phyloP scores from a whole-genome alignment of 2,329 filamentous ascomycete species.

The Apiospora arundinis region DNA sequence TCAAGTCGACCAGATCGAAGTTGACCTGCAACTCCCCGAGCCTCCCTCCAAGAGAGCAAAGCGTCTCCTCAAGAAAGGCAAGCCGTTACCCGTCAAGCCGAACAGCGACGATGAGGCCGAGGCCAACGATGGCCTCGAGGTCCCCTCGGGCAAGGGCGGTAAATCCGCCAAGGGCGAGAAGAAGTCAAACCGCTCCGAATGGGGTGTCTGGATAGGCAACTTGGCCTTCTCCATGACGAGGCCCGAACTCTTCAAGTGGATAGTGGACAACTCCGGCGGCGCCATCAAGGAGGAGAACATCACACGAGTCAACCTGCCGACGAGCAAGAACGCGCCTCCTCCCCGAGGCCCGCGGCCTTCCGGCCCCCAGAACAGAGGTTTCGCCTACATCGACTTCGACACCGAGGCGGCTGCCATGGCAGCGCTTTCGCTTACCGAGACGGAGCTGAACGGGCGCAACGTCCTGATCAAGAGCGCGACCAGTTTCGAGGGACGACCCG shows the following conservation, averaged over 20 bases:
- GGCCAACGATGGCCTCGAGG: constrained; percentile 39
- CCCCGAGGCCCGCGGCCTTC: constrained; percentile 33
- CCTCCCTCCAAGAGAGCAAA: constrained; percentile 94
- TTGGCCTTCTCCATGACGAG: constrained; percentile 83
- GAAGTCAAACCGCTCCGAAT: constrained; percentile 70
- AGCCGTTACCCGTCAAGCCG: constrained; percentile 57
- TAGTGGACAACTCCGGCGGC: constrained; percentile 74
- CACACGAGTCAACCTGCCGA: constrained; percentile 83
- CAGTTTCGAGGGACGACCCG: constrained; percentile 87
- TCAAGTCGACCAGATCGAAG: constrained; percentile 76
- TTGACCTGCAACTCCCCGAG: constrained; percentile 88
- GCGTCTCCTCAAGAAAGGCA: constrained; percentile 87
- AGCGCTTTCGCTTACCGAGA: constrained; percentile 88
- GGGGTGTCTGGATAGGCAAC: constrained; percentile 96
- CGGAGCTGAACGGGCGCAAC: constrained; percentile 74
- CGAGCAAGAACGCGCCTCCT: constrained; percentile 49
- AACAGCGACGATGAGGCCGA: constrained; percentile 49
- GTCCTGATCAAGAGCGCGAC: constrained; percentile 93
- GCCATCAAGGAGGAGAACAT: constrained; percentile 73
- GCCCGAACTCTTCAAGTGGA: constrained; percentile 76
- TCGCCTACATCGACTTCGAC: constrained; percentile 93
- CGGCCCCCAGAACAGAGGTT: constrained; percentile 79
- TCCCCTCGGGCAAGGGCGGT: constrained; percentile 33
- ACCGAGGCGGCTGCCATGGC: constrained; percentile 72
- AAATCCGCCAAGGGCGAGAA: constrained; percentile 43